Conservation (phyloP, 495 filamentous ascomycete genomes). For the Hypoxylon fuscum region DNA sequence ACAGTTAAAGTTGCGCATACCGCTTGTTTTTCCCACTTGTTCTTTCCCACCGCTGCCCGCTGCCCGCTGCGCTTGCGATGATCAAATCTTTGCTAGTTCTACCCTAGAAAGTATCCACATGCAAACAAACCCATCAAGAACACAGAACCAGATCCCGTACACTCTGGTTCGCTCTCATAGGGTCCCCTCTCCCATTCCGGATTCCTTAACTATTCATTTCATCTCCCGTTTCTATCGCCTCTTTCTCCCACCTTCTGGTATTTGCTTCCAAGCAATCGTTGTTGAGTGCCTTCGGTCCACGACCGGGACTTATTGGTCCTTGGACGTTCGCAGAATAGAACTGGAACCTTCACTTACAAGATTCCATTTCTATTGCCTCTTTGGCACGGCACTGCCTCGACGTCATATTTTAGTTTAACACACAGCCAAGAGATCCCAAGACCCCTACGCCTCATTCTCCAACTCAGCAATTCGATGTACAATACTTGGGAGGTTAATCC, state of each 20-base stretch:
- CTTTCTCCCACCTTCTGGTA: constrained; percentile 26
- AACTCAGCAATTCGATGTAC: constrained; percentile 21
- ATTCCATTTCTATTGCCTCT: constrained; percentile 17
- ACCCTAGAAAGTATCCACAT: constrained; percentile 39
- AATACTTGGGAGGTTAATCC: not conserved
- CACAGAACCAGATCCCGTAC: constrained; percentile 35
- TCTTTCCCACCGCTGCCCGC: constrained; percentile 4
- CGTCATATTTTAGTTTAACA: constrained; percentile 33
- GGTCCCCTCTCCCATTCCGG: constrained; percentile 23
- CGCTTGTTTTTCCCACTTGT: constrained; percentile 24
- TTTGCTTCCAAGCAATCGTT: not conserved
- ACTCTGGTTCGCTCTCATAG: constrained; percentile 26
- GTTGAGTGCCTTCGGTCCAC: not conserved
- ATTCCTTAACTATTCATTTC: constrained; percentile 7
- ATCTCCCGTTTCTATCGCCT: constrained; percentile 34
- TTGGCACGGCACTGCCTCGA: constrained; percentile 36
- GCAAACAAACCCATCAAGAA: constrained; percentile 39
- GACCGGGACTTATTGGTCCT: constrained; percentile 19
- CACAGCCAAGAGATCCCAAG: constrained; percentile 42
- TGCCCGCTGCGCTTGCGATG: constrained; percentile 12
- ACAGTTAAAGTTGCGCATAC: constrained; percentile 38
- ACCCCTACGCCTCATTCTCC: constrained; percentile 36
- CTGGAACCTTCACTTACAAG: constrained; percentile 12
- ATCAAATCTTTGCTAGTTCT: constrained; percentile 34
- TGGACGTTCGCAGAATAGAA: constrained; percentile 25